Base-by-base conservation (phyloP, 345 rosid species). In the Isatis tinctoria region DNA sequence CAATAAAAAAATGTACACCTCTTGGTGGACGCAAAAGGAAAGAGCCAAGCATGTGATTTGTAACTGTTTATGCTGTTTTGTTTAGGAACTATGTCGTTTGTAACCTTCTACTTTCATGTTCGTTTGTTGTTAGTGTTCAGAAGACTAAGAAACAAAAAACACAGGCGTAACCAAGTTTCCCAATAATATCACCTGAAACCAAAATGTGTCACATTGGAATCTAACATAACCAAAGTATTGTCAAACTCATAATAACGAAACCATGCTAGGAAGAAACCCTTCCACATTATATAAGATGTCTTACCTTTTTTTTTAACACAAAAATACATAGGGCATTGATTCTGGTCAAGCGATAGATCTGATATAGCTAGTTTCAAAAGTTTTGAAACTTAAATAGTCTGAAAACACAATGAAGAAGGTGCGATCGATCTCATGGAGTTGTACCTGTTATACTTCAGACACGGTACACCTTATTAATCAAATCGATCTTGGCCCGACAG, bases 401-500 rank as follows among this genome's bases (percentile, higher is more conserved):
- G 65, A 73, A 47, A 45, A 40, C 41, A 66, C 43, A 49, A 16
- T 40, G 59, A 24, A 33, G 65, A 27, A 53, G 30, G 47, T 26
- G n/a, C n/a, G n/a, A 47, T 48, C 37, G 18, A 17, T 0, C 20
- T 16, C 76, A 49, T 65, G 30, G 32, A 17, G 51, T 35, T 26
- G 28, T 1, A 26, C 28, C 28, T 26, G 28, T 39, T 52, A 2
- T 48, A 30, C 11, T 59, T 90, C 86, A 90, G 60, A 95, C 96
- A 20, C 73, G 90, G 77, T 87, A 92, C 28, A 95, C 72, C 81
- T 70, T 88, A 56, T 90, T 69, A 51, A 95, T 79, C 85, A 90
- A 91, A 65, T 87, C 83, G 45, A 95, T 90, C 83, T 85, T 85
- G 43, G 97, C 77, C 7, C 99, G 97, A 64, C 99, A 92, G 3